Conservation (phyloP, 371 early-diverging fungal genomes). For the Neoconidiobolus thromboides region DNA sequence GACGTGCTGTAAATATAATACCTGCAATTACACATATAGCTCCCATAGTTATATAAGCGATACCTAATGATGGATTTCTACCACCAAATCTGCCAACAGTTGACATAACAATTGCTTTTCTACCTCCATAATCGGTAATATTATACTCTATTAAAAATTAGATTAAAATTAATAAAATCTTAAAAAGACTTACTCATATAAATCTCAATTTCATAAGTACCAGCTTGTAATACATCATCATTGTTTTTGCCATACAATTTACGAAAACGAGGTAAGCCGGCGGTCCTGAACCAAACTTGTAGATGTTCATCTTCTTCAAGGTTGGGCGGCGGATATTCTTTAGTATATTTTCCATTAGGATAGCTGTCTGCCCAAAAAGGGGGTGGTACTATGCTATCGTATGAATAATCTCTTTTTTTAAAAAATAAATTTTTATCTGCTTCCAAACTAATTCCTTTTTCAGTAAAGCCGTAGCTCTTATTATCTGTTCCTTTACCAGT, state of each 20-base stretch:
- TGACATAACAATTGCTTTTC: slow-evolving; percentile 80
- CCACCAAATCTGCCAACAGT: slow-evolving; percentile 84
- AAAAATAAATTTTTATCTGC: slow-evolving; percentile 15
- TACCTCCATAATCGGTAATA: slow-evolving; percentile 62
- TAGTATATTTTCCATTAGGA: slow-evolving; percentile 35
- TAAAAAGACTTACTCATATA: slow-evolving; percentile 12
- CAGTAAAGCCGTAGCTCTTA: neutral
- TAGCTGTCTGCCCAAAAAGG: slow-evolving; percentile 51
- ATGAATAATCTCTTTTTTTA: slow-evolving; percentile 28
- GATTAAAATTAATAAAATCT: neutral
- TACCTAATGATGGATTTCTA: slow-evolving; percentile 85
- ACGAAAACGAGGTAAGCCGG: slow-evolving; percentile 88
- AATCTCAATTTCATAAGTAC: slow-evolving; percentile 42
- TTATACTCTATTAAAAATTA: slow-evolving; percentile 14
- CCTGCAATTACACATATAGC: slow-evolving; percentile 69
- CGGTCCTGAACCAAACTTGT: slow-evolving; percentile 97
- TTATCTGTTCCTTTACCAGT: neutral
- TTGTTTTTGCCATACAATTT: slow-evolving; percentile 82
- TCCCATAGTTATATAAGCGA: slow-evolving; percentile 81
- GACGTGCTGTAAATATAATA: slow-evolving; percentile 60
- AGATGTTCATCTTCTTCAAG: slow-evolving; percentile 48
- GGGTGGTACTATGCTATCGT: slow-evolving; percentile 38
- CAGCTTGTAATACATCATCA: slow-evolving; percentile 23
- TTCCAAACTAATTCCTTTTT: neutral
- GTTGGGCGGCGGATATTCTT: slow-evolving; percentile 38